A percentile compares a stretch with the other conserved stretches of the same genome.
These are phyloP conservation scores for Pezicula radicicola DNA, from an alignment of 2,329 filamentous ascomycete species.

Conservation along the genomic window DNA sequence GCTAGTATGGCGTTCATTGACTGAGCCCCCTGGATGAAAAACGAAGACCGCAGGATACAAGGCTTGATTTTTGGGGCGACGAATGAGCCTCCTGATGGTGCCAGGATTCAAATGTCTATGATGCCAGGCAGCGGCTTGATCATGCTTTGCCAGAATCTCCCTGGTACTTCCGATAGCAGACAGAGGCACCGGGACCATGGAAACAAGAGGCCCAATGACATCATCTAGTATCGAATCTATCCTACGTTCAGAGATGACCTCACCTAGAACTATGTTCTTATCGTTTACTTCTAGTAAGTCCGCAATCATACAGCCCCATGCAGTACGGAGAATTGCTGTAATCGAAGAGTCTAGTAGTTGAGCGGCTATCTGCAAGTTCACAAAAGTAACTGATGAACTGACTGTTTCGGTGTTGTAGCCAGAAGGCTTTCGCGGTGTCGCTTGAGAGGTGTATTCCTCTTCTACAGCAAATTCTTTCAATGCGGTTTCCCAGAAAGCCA, in stretches of 20 bases:
- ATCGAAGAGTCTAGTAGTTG: slow-evolving; percentile 24
- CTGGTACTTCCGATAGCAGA: slow-evolving; percentile 18
- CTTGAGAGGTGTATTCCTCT: slow-evolving; percentile 16
- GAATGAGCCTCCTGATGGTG: slow-evolving; percentile 15
- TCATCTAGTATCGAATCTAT: slow-evolving; percentile 24
- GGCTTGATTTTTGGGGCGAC: slow-evolving; percentile 20
- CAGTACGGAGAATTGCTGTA: slow-evolving; percentile 25
- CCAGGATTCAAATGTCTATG: not conserved
- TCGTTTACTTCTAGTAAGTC: slow-evolving; percentile 24
- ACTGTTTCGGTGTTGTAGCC: not conserved
- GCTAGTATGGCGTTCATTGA: not conserved
- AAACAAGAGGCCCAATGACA: slow-evolving; percentile 30
- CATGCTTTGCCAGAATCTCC: slow-evolving; percentile 15
- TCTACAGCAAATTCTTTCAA: slow-evolving; percentile 21
- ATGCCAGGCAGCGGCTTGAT: not conserved
- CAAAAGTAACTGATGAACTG: not conserved
- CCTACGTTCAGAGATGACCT: slow-evolving; percentile 29
- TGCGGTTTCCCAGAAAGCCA: slow-evolving; percentile 22
- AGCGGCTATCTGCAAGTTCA: slow-evolving; percentile 15
- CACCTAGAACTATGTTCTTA: slow-evolving; percentile 26
- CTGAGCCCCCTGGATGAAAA: slow-evolving; percentile 22
- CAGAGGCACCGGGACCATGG: slow-evolving; percentile 31
- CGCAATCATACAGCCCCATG: slow-evolving; percentile 26
- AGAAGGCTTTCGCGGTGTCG: not conserved
- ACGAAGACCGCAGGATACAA: slow-evolving; percentile 32